Percentiles rank a stretch among this genome's conserved stretches.
phyloP scores from a whole-genome alignment of 2,329 filamentous ascomycete genomes.

The Exserohilum rostratum region DNA sequence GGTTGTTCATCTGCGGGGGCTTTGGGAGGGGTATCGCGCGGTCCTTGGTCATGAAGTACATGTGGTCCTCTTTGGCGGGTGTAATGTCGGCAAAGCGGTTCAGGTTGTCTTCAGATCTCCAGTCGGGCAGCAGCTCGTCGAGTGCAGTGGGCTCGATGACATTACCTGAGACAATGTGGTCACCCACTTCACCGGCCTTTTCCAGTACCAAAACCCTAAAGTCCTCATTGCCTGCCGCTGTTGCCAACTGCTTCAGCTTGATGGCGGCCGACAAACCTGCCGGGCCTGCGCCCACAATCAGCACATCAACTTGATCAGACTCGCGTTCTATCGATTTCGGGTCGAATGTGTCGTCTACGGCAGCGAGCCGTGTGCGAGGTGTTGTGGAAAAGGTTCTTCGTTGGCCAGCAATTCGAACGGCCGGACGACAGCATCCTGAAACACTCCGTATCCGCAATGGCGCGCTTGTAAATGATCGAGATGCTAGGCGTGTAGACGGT shows the following conservation, averaged over 20 bases:
- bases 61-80: conserved; percentile 80
- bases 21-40: conserved; percentile 79
- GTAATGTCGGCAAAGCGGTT: conserved; percentile 87
- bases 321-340: conserved; percentile 75
- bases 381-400: conserved; percentile 46
- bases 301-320: conserved; percentile 92
- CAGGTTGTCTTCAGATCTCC: conserved; percentile 87
- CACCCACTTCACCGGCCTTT: conserved; percentile 93
- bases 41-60: conserved; percentile 91
- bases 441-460: conserved; percentile 20
- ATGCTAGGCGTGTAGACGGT: conserved; percentile 23
- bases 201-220: conserved; percentile 92
- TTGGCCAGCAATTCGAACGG: conserved; percentile 46
- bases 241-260: conserved; percentile 91
- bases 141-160: conserved; percentile 90
- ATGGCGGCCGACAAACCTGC: conserved; percentile 93
- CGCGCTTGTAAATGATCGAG: conserved; percentile 27
- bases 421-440: conserved; percentile 38
- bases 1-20: conserved; percentile 97
- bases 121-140: conserved; percentile 90
- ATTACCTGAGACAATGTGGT: conserved; percentile 94
- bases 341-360: conserved; percentile 52
- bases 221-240: conserved; percentile 91
- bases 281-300: conserved; percentile 95
- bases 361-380: conserved; percentile 37